These are phyloP conservation scores for Danielia reshetovae DNA, from an alignment of 805 yeast genomes.

Conservation along the genomic window DNA sequence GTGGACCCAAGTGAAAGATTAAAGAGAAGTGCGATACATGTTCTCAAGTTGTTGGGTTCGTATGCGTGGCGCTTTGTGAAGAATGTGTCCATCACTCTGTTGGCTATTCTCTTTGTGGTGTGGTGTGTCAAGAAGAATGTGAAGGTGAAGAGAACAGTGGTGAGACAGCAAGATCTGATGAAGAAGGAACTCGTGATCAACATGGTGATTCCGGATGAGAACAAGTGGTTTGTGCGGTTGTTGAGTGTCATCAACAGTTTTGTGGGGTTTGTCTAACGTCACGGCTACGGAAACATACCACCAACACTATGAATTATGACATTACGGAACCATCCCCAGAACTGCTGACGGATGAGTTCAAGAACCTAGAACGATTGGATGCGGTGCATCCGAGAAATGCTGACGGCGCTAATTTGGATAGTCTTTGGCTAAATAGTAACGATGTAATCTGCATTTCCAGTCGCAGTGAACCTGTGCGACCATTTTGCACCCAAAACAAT, in stretches of 20 bases:
- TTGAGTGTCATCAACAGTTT: slow-evolving; percentile 34
- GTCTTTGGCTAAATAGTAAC: too few species aligned
- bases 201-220: slow-evolving; percentile 40
- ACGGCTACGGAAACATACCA: too few species aligned
- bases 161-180: slow-evolving; percentile 23
- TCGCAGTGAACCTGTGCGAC: too few species aligned
- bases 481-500: too few species aligned
- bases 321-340: too few species aligned
- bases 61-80: slow-evolving; percentile 26
- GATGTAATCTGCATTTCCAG: too few species aligned
- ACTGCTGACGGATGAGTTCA: too few species aligned
- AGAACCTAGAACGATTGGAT: too few species aligned
- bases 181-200: slow-evolving; percentile 39
- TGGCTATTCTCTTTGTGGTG: slow-evolving; percentile 35
- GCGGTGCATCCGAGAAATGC: too few species aligned
- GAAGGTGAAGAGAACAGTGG: slow-evolving; percentile 34
- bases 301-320: too few species aligned
- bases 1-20: slow-evolving; percentile 10
- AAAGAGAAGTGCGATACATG: slow-evolving; percentile 19
- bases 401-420: too few species aligned
- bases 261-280: slow-evolving; percentile 45
- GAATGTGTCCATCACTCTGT: slow-evolving; percentile 32
- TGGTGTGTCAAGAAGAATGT: slow-evolving; percentile 43
- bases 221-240: slow-evolving; percentile 42
- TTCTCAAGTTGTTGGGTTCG: slow-evolving; percentile 26